These are phyloP conservation scores for Blepharisma stoltei DNA, from an alignment of 73 alveolate genomes.

Conservation along the genomic window DNA sequence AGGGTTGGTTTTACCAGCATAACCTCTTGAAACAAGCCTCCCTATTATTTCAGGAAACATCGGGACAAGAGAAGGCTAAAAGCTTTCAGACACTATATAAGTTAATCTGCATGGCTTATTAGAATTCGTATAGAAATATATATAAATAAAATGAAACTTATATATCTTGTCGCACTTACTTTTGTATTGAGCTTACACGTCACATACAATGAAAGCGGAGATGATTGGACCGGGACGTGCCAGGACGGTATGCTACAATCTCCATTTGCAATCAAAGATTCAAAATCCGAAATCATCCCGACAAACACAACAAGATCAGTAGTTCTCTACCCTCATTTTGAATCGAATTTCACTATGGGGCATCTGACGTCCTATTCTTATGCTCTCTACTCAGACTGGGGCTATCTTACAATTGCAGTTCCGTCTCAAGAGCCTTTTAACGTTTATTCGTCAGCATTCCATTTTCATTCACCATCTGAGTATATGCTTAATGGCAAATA, in stretches of 20 bases:
- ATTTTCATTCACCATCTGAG: slow-evolving; percentile 64
- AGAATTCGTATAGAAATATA: no score
- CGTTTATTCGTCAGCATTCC: slow-evolving; percentile 31
- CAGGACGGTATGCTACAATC: not conserved
- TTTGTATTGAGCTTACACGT: no score
- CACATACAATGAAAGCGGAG: not conserved
- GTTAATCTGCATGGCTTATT: no score
- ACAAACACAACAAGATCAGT: not conserved
- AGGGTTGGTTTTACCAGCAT: no score
- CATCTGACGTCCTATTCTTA: not conserved
- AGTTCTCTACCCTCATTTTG: not conserved
- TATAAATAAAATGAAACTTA: no score
- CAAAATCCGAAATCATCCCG: not conserved
- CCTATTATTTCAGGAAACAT: no score
- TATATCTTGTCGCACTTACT: no score
- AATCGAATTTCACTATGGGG: not conserved
- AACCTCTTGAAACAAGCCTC: no score
- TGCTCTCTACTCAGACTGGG: not conserved
- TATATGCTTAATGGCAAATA: slow-evolving; percentile 47
- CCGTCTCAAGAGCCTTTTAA: slow-evolving; percentile 21
- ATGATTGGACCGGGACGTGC: slow-evolving; percentile 25
- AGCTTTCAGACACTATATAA: no score
- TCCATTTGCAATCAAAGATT: slow-evolving; percentile 1
- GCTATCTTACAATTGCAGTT: slow-evolving; percentile 31
- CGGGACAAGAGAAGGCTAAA: no score